Conservation (phyloP, 306 rosid genomes). For the Cucurbita argyrosperma region DNA sequence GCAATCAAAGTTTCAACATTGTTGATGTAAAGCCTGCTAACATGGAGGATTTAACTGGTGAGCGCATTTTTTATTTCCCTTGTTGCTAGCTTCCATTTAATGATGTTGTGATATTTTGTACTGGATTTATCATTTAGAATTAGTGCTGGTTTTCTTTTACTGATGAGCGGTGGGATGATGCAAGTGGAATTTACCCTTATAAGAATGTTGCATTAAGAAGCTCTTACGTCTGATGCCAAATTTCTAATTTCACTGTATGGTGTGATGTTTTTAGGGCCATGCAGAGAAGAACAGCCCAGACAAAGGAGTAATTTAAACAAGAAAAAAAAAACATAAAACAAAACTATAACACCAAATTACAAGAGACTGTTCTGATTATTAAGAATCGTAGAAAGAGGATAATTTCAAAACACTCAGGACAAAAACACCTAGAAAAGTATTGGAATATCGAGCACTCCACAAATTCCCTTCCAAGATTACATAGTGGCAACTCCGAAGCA, state of each 20-base stretch:
- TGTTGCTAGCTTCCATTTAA: background rate
- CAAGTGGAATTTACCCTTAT: too few species aligned
- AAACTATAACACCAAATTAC: background rate
- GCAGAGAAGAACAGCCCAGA: background rate
- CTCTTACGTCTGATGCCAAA: background rate
- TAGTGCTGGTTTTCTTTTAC: background rate
- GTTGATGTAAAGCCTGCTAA: conserved; percentile 95
- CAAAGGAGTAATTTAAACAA: background rate
- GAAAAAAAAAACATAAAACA: background rate
- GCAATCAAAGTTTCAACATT: conserved; percentile 94
- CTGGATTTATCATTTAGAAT: background rate
- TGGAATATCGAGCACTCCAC: background rate
- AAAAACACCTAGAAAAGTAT: background rate
- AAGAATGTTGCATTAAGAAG: background rate
- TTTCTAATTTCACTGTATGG: background rate
- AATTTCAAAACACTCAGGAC: background rate
- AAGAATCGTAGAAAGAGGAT: background rate
- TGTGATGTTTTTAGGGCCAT: background rate
- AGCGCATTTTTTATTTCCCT: background rate
- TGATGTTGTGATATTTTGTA: background rate
- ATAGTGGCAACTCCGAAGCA: background rate
- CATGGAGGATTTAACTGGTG: conserved; percentile 99
- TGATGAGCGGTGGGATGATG: background rate
- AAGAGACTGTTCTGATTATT: background rate
- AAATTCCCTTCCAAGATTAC: background rate